A percentile compares a stretch with the other conserved stretches of the same genome.
Evolutionary conservation across 2,329 filamentous ascomycete species (phyloP).

Genomic region (Cercospora janseana): DNA sequence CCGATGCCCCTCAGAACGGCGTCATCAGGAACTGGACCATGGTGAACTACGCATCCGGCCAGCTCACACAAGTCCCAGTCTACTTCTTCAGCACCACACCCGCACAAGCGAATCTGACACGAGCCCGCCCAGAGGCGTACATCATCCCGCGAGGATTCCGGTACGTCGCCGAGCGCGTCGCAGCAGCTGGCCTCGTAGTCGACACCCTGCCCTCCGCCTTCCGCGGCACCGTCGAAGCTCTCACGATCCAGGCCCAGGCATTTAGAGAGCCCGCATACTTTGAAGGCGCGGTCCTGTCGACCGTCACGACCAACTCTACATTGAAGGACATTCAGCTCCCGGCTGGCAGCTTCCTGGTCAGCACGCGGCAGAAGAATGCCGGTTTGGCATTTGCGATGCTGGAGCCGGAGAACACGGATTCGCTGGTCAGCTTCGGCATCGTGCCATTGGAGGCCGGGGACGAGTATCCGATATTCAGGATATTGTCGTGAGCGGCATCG

Average conservation of each 20-base stretch:
- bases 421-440: conserved; percentile 40
- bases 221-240: conserved; percentile 35
- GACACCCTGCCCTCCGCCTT: conserved; percentile 34
- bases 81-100: conserved; percentile 40
- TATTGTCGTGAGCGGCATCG: neutral
- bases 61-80: conserved; percentile 38
- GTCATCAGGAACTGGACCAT: conserved; percentile 37
- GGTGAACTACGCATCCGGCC: conserved; percentile 36
- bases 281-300: conserved; percentile 38
- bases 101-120: conserved; percentile 38
- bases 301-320: conserved; percentile 34
- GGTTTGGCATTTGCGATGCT: conserved; percentile 40
- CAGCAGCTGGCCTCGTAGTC: conserved; percentile 38
- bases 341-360: conserved; percentile 38
- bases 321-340: conserved; percentile 34
- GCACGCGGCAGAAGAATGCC: conserved; percentile 40
- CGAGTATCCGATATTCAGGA: conserved; percentile 37
- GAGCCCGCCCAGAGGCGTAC: conserved; percentile 37
- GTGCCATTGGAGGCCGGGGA: conserved; percentile 40
- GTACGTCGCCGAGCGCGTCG: conserved; percentile 37
- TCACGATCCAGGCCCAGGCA: conserved; percentile 37
- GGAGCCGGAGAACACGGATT: conserved; percentile 41
- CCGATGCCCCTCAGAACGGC: conserved; percentile 33
- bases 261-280: conserved; percentile 35
- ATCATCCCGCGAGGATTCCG: conserved; percentile 40